Base-by-base conservation (phyloP, 805 yeast species). In the Ogataea philodendri region DNA sequence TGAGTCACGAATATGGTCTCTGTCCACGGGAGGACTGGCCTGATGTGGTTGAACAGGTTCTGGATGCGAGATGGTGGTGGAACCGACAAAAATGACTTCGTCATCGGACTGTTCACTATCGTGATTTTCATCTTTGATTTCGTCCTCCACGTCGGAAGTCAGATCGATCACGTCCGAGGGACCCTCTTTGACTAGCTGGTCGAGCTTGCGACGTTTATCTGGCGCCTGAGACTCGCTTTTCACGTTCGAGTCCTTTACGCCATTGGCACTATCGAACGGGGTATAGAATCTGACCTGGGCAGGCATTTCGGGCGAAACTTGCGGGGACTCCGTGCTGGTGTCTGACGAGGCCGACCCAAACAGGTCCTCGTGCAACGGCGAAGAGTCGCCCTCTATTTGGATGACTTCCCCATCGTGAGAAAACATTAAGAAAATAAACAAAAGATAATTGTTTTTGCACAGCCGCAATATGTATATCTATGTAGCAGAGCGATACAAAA, bases 81-180 rank as follows among this genome's bases (percentile, higher is more conserved):
- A 36, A 9, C 44, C 44, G 7, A 43, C 30, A 33, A 43, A 43
- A 2, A 43, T 24, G 7, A 43, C 37, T 10, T 43, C 47, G 26
- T 39, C 44, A 15, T 35, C 36, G n/a, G 25, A 27, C 19, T 33
- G 33, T 11, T 15, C 23, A 11, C 21, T 30, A n/a, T 28, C n/a
- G 16, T 5, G 8, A 11, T 10, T 7, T 9, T 5, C 26, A 13
- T 21, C 3, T 13, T 26, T 11, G 3, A 14, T 15, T 15, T n/a
- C 3, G 16, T 17, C 42, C 11, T 37, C 47, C 15, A 10, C 31
- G 11, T 45, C 48, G 2, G 46, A 41, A 9, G 51, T 46, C 28
- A 46, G 27, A 30, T 46, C 51, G 9, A 44, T 41, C 27, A 46
- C 42, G 22, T 29, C 32, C 2, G 29, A 15, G n/a, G n/a, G n/a